phyloP scores from a whole-genome alignment of 345 rosid species.

The Clarkia xantiana region DNA sequence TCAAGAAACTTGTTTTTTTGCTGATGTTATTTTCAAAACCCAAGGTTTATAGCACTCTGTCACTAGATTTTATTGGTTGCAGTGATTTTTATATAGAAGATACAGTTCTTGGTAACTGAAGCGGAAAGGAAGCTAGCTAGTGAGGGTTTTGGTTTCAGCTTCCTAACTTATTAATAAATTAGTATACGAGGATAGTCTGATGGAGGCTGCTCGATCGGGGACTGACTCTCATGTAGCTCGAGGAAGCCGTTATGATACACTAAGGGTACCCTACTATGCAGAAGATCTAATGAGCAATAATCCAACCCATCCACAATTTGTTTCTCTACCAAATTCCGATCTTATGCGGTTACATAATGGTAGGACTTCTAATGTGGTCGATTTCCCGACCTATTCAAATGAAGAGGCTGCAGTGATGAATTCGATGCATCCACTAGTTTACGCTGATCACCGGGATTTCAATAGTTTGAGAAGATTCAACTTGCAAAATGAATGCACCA shows the following conservation, averaged over 20 bases:
- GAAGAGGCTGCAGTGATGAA: neutral
- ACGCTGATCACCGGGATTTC: slow-evolving; percentile 18
- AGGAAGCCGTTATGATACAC: slow-evolving; percentile 40
- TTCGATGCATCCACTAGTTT: neutral
- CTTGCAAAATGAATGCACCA: slow-evolving; percentile 17
- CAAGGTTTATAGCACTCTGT: no score
- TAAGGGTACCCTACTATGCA: slow-evolving; percentile 17
- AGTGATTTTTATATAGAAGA: no score
- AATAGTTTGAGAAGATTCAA: slow-evolving; percentile 16
- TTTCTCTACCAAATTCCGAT: slow-evolving; percentile 14
- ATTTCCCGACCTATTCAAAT: slow-evolving; percentile 4
- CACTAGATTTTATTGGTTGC: no score
- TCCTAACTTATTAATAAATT: no score
- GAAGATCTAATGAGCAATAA: slow-evolving; percentile 14
- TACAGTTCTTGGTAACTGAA: no score
- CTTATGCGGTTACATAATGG: slow-evolving; percentile 9
- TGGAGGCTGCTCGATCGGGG: slow-evolving; percentile 23
- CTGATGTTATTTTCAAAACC: no score
- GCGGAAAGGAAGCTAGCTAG: no score
- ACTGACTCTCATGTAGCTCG: slow-evolving; percentile 37
- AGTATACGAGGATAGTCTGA: neutral
- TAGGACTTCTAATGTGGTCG: slow-evolving; percentile 1
- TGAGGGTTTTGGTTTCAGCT: no score
- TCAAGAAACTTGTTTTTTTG: no score
- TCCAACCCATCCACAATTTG: slow-evolving; percentile 12